Base-by-base conservation (phyloP, 768 basidiomycete genomes). In the Crucibulum laeve region DNA sequence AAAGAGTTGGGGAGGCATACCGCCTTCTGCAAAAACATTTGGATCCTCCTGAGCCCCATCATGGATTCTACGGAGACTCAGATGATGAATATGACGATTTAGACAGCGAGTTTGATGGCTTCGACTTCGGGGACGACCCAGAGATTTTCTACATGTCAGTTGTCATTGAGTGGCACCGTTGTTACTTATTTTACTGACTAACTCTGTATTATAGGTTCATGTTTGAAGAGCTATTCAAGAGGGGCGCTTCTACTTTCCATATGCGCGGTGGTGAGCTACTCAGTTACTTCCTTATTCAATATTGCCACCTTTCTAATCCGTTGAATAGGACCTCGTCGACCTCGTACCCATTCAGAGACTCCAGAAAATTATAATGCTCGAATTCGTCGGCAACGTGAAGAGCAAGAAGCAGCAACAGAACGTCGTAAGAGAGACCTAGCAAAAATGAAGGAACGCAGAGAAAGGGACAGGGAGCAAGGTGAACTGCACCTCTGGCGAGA, bases 1-100 rank as follows among this genome's bases (percentile, higher is more conserved):
- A 89, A 61, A 63, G 68, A 40, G 58, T 91, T 35, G 73, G 82
- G 46, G 82, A 79, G 45, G 86, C 87, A 4, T 91, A 87, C 63
- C 70, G 74, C 36, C 56, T 75, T 23, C 68, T 89, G 21, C 59
- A 77, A 43, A 76, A 75, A 47, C 73, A 84, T 52, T 59, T 82
- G 17, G 73, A 80, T 37, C 10, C 35, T n/a, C 35, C 35, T 15
- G 30, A 11, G 30, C 30, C 30, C 30, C 7, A 53, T 42, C 18
- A 11, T 32, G 15, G 11, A 32, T 32, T 32, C 30, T 32, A 32
- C 30, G 30, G 30, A 15, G 13, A 32, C 11, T 32, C 30, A 32
- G 15, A 1, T 32, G 18, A 37, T 11, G 35, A 37, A 13, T 21
- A n/a, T n/a, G n/a, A n/a, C n/a, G n/a, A n/a, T n/a, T n/a, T n/a